Percentiles rank a stretch among this genome's conserved stretches.
Evolutionary conservation across 164 flowering plant species (phyloP).

Genomic region (Santalum album): DNA sequence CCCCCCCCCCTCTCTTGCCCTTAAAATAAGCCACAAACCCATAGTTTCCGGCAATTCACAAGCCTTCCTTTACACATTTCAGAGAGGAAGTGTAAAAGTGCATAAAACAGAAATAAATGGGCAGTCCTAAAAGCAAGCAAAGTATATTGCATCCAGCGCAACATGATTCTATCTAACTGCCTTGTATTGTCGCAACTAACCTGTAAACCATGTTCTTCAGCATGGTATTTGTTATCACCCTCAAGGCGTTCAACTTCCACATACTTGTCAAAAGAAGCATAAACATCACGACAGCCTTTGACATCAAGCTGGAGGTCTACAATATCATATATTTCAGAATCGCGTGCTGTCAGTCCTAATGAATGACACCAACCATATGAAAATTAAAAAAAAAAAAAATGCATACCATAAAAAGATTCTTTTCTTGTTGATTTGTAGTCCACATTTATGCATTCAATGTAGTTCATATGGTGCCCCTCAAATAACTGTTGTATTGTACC

Average conservation of each 20-base stretch:
- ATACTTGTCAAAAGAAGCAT: slow-evolving; percentile 94
- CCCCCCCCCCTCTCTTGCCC: too few relatives aligned
- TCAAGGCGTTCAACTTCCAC: slow-evolving; percentile 92
- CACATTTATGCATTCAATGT: slow-evolving; percentile 89
- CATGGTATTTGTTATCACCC: slow-evolving; percentile 93
- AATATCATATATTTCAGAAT: slow-evolving; percentile 7
- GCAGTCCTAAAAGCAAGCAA: neutral
- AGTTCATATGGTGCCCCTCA: slow-evolving; percentile 96
- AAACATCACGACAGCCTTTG: slow-evolving; percentile 89
- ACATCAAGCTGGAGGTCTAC: slow-evolving; percentile 96
- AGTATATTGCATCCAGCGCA: neutral
- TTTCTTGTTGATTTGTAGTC: slow-evolving; percentile 93
- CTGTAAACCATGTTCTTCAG: slow-evolving; percentile 89
- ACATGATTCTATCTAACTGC: neutral
- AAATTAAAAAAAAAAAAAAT: neutral
- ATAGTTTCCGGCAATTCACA: too few relatives aligned
- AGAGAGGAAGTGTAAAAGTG: too few relatives aligned
- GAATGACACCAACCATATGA: neutral
- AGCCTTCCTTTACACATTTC: too few relatives aligned
- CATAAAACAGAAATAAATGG: too few relatives aligned
- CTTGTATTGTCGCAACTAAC: slow-evolving; percentile 25
- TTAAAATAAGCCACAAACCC: too few relatives aligned
- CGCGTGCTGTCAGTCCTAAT: slow-evolving; percentile 2
- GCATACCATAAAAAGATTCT: slow-evolving; percentile 89
- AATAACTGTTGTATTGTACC: slow-evolving; percentile 88